phyloP scores from a whole-genome alignment of 306 rosid genomes.

The Begonia fuchsioides region DNA sequence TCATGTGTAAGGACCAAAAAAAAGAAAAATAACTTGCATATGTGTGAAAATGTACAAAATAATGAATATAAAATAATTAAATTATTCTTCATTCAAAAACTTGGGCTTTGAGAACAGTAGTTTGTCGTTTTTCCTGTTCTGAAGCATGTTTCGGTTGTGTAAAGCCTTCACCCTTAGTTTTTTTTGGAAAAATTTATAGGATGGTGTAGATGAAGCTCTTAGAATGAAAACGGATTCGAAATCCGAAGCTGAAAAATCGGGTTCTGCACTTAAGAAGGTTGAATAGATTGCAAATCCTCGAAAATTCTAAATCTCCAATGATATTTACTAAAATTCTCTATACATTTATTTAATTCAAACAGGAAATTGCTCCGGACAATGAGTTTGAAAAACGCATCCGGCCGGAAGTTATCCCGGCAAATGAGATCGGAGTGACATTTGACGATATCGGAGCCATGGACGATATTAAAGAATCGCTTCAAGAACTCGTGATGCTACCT shows the following conservation, averaged over 20 bases:
- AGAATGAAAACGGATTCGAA: slow-evolving; percentile 37
- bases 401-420: slow-evolving; percentile 52
- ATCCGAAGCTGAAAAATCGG: slow-evolving; percentile 46
- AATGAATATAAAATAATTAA: too few species aligned
- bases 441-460: slow-evolving; percentile 48
- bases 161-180: neutral
- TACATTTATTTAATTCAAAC: slow-evolving; percentile 7
- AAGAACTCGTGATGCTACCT: slow-evolving; percentile 61
- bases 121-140: neutral
- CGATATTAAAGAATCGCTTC: slow-evolving; percentile 55
- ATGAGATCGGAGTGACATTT: slow-evolving; percentile 58
- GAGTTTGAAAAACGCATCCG: slow-evolving; percentile 62
- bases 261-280: slow-evolving; percentile 51
- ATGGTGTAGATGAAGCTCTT: slow-evolving; percentile 28
- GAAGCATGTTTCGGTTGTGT: too few species aligned
- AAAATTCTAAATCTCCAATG: slow-evolving; percentile 11
- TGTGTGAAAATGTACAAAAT: too few species aligned
- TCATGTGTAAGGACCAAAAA: too few species aligned
- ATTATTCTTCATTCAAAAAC: too few species aligned
- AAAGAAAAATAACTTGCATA: too few species aligned
- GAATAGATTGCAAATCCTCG: slow-evolving; percentile 42
- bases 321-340: neutral
- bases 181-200: slow-evolving; percentile 23
- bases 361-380: slow-evolving; percentile 54
- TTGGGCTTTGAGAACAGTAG: too few species aligned